Base-by-base conservation (phyloP, 345 rosid species). In the Arabidopsis arenosa region DNA sequence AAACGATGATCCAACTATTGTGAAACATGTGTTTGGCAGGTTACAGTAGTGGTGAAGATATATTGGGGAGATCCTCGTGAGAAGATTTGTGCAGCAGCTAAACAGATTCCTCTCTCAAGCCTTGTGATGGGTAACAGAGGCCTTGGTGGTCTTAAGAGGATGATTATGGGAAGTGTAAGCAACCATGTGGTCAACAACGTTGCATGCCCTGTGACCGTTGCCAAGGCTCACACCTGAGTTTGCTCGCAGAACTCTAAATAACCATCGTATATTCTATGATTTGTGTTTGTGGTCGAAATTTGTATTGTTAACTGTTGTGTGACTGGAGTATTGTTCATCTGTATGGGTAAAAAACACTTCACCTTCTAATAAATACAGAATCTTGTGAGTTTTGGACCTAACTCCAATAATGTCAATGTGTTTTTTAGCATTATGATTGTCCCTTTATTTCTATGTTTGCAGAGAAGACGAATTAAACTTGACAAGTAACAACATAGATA, bases 11-110 rank as follows among this genome's bases (percentile, higher is more conserved):
- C 26, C 2, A 23, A 23, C 26, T 23, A 23, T 23, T 61, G 17
- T 32, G 37, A 5, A 48, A 30, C 2, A 48, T 66, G 61, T 58
- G 40, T 51, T 33, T 49, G 26, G 26, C 69, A 81, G 85, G 40
- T 82, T 45, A 77, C 66, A 47, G 90, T 90, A 75, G 69, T 88
- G 45, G 63, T 85, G 86, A 92, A 89, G 92, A 79, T 92, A 69
- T 90, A 84, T 17, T 88, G 96, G 96, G 97, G 97, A 57, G 97
- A 92, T 77, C 67, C 96, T 66, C 91, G 93, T 23, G 97, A 92
- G 80, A 90, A 88, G 90, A 76, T 92, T 11, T 86, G 90, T 43
- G 93, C 86, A 81, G 96, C 97, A 2, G 87, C 84, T 14, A 93
- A 92, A 33, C 77, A 83, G 56, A 80, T 90, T 70, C 97, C 93